Conservation (phyloP, 345 rosid species). For the Boechera retrofracta region DNA sequence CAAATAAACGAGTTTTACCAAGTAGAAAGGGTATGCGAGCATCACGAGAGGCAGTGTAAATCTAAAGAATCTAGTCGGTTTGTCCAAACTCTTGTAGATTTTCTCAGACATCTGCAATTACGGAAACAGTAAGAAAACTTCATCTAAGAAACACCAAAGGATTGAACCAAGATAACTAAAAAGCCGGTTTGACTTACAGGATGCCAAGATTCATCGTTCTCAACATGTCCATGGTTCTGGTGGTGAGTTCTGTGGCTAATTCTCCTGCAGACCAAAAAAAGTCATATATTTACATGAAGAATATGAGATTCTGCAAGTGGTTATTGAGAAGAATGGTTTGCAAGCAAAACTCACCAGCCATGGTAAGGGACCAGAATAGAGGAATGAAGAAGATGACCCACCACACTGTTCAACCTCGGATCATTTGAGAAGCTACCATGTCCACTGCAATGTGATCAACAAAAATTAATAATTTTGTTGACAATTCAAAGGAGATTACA, state of each 20-base stretch:
- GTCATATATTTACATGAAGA: conserved; percentile 13
- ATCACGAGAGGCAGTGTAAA: conserved; percentile 87
- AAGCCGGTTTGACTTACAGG: conserved; percentile 53
- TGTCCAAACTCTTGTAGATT: conserved; percentile 63
- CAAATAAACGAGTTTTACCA: conserved; percentile 55
- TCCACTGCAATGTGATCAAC: conserved; percentile 58
- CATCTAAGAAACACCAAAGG: conserved; percentile 6
- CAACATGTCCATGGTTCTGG: conserved; percentile 94
- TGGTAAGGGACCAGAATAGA: conserved; percentile 91
- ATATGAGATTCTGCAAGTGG: background rate
- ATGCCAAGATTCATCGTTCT: conserved; percentile 95
- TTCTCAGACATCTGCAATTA: conserved; percentile 72
- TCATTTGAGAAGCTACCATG: conserved; percentile 91
- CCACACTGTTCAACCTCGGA: conserved; percentile 70
- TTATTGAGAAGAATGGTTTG: background rate
- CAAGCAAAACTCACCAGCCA: conserved; percentile 74
- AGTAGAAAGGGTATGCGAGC: conserved; percentile 92
- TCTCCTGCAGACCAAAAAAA: conserved; percentile 60
- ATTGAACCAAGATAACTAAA: background rate
- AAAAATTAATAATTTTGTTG: background rate
- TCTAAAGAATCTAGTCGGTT: conserved; percentile 51
- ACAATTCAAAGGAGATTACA: conserved; percentile 23
- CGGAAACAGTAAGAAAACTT: background rate
- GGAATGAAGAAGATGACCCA: conserved; percentile 89
- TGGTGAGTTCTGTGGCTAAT: conserved; percentile 97